Percentiles rank a stretch among this genome's conserved stretches.
These are phyloP conservation scores for Fragilaria radians DNA, from an alignment of 108 stramenopile genomes.

Conservation along the genomic window DNA sequence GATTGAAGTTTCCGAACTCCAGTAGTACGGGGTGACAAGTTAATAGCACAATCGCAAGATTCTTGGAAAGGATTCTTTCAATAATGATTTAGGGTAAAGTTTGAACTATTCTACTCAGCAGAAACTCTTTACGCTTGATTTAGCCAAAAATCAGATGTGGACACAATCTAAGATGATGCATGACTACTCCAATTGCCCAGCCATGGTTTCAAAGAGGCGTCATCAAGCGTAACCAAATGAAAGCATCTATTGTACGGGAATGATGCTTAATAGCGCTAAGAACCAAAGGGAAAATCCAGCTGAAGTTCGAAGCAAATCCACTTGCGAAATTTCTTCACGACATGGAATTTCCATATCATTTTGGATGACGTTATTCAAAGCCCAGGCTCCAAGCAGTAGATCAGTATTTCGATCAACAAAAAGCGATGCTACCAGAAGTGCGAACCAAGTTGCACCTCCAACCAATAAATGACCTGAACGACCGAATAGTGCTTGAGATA, in stretches of 20 bases:
- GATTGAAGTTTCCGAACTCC: too few species aligned
- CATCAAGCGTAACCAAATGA: too few species aligned
- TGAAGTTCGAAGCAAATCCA: constrained; percentile 23
- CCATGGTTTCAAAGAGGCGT: too few species aligned
- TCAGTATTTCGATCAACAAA: constrained; percentile 25
- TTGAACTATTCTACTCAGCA: too few species aligned
- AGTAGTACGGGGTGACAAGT: too few species aligned
- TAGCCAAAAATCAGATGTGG: too few species aligned
- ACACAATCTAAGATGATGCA: too few species aligned
- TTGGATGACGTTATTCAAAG: constrained; percentile 26
- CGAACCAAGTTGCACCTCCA: constrained; percentile 36
- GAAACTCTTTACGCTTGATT: too few species aligned
- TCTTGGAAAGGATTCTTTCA: too few species aligned
- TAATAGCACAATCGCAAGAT: too few species aligned
- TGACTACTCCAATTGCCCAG: too few species aligned
- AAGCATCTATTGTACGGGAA: constrained; percentile 7
- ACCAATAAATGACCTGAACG: constrained; percentile 49
- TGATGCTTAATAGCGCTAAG: constrained; percentile 36
- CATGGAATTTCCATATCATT: constrained; percentile 57
- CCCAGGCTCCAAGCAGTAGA: constrained; percentile 20
- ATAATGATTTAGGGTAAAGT: too few species aligned
- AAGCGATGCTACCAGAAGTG: constrained; percentile 34
- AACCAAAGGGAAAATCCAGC: constrained; percentile 44
- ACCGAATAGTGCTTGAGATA: constrained; percentile 56
- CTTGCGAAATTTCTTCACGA: constrained; percentile 41